Base-by-base conservation (phyloP, 176 grass and related monocot species). In the Aegilops speltoides region DNA sequence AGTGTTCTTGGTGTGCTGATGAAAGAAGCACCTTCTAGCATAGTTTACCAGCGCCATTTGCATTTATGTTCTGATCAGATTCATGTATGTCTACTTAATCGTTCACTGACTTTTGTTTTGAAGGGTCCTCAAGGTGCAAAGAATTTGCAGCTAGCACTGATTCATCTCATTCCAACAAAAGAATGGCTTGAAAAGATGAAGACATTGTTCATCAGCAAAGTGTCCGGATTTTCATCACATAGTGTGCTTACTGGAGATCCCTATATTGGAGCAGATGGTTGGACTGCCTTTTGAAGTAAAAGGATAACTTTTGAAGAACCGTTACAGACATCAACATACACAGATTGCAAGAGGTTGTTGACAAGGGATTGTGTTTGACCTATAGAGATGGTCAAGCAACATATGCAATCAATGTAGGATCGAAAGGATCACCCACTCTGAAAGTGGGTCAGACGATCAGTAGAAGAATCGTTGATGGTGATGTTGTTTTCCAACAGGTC, bases 171-270 rank as follows among this genome's bases (percentile, higher is more conserved):
- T 84, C 86, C 91, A 17, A 88, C 91, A 45, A 98, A 98, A 82
- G 90, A 95, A 24, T 95, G 96, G 96, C 76, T 98, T 4, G 90
- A 95, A 9, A 98, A 98, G 22, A 98, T 95, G 40, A 91, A 83
- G 14, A 98, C 91, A 7, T 62, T 98, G 36, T 95, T 98, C 82
- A 95, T 98, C 29, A 94, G 93, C 76, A 95, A 98, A 86, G 93
- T 86, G 3, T 98, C 96, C 76, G 93, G 96, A 22, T 95, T 98
- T 77, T 98, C 90, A 60, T 98, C 93, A 32, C 89, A 88, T 3
- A 94, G 93, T 77, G 96, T 98, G 60, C 91, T 98, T 48, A 98
- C 91, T 2, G 96, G 96, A 40, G 93, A 95, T 76, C 86, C 96
- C 0, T 98, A 98, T 23, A 95, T 98, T 80, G 88, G 82, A 40